A percentile compares a stretch with the other conserved stretches of the same genome.
Conservation (phyloP, 1,139 yeast genomes). For the Komagataea norvegica region DNA sequence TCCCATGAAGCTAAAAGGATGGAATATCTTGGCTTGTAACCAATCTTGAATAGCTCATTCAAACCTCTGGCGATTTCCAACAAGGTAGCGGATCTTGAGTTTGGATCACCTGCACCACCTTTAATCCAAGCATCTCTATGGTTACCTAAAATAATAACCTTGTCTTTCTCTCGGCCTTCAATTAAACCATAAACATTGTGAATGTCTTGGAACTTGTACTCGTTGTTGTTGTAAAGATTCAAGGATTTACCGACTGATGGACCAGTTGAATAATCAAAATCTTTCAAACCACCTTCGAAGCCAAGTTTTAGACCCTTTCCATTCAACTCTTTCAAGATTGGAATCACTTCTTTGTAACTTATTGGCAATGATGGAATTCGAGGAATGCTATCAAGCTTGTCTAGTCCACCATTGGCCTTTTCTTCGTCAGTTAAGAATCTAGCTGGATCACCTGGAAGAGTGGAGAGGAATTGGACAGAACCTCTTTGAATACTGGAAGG, state of each 20-base stretch:
- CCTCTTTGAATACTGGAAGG: constrained; percentile 78
- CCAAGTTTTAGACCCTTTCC: constrained; percentile 46
- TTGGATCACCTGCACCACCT: constrained; percentile 71
- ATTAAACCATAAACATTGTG: constrained; percentile 55
- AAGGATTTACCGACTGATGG: constrained; percentile 47
- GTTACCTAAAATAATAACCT: constrained; percentile 57
- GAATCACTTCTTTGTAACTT: constrained; percentile 51
- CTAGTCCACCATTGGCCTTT: constrained; percentile 67
- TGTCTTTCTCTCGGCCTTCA: constrained; percentile 46
- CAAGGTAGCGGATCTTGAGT: constrained; percentile 57
- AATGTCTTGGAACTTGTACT: constrained; percentile 54
- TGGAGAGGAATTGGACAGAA: constrained; percentile 72
- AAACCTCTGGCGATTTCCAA: constrained; percentile 56
- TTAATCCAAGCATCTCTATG: constrained; percentile 74
- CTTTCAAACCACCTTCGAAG: constrained; percentile 35
- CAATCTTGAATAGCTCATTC: constrained; percentile 42
- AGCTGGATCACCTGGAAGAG: constrained; percentile 84
- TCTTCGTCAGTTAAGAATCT: constrained; percentile 44
- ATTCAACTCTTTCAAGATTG: constrained; percentile 47
- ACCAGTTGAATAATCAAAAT: constrained; percentile 53
- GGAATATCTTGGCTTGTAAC: constrained; percentile 63
- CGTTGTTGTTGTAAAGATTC: constrained; percentile 50
- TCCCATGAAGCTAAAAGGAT: constrained; percentile 66
- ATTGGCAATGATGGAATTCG: constrained; percentile 61
- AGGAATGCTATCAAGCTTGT: constrained; percentile 47